Evolutionary conservation across 2,329 filamentous ascomycete species (phyloP).

Genomic region (Verticillium tricorpus): DNA sequence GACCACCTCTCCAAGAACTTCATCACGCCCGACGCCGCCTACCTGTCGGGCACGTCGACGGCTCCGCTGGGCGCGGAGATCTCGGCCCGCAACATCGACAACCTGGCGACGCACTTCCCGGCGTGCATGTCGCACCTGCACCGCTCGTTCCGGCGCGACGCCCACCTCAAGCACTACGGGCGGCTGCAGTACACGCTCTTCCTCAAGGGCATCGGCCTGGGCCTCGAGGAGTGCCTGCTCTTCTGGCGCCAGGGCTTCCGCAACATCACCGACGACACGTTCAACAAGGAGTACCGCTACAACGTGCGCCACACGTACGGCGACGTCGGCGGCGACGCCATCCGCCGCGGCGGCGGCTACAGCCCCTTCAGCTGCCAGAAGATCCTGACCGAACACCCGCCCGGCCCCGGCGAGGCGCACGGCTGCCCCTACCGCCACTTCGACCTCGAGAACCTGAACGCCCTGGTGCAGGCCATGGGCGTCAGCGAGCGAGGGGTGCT

Average conservation of each 20-base stretch:
- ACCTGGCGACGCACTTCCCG: constrained; percentile 71
- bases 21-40: constrained; percentile 81
- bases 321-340: constrained; percentile 89
- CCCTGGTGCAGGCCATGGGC: constrained; percentile 72
- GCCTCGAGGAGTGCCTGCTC: constrained; percentile 81
- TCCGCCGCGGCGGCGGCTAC: constrained; percentile 81
- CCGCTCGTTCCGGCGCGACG: constrained; percentile 76
- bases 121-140: constrained; percentile 94
- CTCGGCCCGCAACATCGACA: constrained; percentile 74
- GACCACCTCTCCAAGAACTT: constrained; percentile 92
- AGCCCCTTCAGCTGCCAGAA: constrained; percentile 93
- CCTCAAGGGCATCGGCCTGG: constrained; percentile 90
- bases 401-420: constrained; percentile 82
- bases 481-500: constrained; percentile 74
- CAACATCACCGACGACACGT: constrained; percentile 85
- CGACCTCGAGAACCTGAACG: constrained; percentile 76
- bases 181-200: constrained; percentile 94
- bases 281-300: constrained; percentile 97
- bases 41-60: constrained; percentile 58
- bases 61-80: constrained; percentile 68
- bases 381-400: constrained; percentile 83
- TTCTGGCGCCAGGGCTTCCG: constrained; percentile 90
- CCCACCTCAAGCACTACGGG: constrained; percentile 88
- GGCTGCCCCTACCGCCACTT: constrained; percentile 98
- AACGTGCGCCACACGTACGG: constrained; percentile 94